Evolutionary conservation across 1,284 basidiomycete genomes (phyloP), one percentile per base, ranked within the genome.

Genomic region (Sporisorium scitamineum): DNA sequence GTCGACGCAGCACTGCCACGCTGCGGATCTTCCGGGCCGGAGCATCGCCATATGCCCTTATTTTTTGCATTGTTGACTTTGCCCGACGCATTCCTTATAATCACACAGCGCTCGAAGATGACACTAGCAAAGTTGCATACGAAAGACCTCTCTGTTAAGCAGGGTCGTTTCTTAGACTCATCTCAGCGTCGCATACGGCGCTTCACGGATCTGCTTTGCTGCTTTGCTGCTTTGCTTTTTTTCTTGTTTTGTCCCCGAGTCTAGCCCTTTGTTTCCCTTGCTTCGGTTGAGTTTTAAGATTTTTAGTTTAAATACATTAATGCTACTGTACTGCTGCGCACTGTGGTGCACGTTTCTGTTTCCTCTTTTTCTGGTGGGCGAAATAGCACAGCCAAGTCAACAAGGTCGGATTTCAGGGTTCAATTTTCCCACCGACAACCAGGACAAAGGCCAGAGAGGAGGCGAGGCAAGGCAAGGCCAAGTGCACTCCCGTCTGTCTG

Each of bases 371-470:
- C 44, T 24, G 44, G 14, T 47, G 44, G 44, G 44, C 44, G 22
- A 26, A 5, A 47, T 22, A 7, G 44, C 44, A 47, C 44, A 47
- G 24, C 44, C 44, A 47, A 47, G 24, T 24, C n/a, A n/a, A n/a
- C n/a, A n/a, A n/a, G n/a, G n/a, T n/a, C n/a, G n/a, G 10, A 27
- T 16, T 47, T 27, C 44, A 47, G 44, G 44, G 44, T 47, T 47
- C 44, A 34, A 27, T 47, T 14, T 27, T 42, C 41, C 41, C 41
- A 8, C 41, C 41, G 22, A 20, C 16, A 20, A 42, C n/a, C n/a
- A n/a, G n/a, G n/a, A n/a, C n/a, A n/a, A n/a, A n/a, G n/a, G n/a
- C n/a, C n/a, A n/a, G n/a, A n/a, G n/a, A n/a, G n/a, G n/a, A n/a
- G n/a, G n/a, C n/a, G n/a, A n/a, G n/a, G n/a, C n/a, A n/a, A 11